Conservation (phyloP, 371 early-diverging fungal genomes). For the Nematocida sp. region DNA sequence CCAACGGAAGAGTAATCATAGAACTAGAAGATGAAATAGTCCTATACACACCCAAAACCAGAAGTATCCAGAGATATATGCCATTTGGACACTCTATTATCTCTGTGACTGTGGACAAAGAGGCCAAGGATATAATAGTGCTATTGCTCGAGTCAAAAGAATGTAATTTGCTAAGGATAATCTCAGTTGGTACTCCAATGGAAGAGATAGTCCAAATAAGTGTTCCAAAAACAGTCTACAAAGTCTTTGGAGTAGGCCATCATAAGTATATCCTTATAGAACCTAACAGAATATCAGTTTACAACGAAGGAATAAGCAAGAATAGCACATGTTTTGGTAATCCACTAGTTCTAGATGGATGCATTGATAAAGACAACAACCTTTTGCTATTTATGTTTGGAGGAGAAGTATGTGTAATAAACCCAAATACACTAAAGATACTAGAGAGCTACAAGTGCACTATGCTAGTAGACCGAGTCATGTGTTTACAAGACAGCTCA, state of each 20-base stretch:
- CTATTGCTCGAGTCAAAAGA: background rate
- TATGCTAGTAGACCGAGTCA: too few species aligned
- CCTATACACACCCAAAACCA: background rate
- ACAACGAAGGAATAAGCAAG: background rate
- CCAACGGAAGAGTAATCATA: background rate
- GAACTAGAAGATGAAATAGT: conserved; percentile 13
- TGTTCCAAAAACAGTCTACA: conserved; percentile 17
- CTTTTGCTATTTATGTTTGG: background rate
- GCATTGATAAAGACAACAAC: too few species aligned
- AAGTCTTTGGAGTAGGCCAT: background rate
- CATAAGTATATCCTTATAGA: background rate
- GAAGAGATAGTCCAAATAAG: conserved; percentile 15
- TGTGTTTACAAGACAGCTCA: too few species aligned
- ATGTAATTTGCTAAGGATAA: background rate
- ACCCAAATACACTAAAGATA: background rate
- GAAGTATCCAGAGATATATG: conserved; percentile 1
- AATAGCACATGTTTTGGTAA: conserved; percentile 13
- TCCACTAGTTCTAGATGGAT: background rate
- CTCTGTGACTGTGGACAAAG: background rate
- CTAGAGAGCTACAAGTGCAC: background rate
- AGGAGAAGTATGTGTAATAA: conserved; percentile 8
- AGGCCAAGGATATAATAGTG: background rate
- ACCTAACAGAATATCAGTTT: background rate
- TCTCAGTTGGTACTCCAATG: background rate
- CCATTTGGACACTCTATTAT: conserved; percentile 30